Evolutionary conservation across 2,329 filamentous ascomycete genomes (phyloP), one percentile per base, ranked within the genome.

Genomic region (Fusarium sp.): DNA sequence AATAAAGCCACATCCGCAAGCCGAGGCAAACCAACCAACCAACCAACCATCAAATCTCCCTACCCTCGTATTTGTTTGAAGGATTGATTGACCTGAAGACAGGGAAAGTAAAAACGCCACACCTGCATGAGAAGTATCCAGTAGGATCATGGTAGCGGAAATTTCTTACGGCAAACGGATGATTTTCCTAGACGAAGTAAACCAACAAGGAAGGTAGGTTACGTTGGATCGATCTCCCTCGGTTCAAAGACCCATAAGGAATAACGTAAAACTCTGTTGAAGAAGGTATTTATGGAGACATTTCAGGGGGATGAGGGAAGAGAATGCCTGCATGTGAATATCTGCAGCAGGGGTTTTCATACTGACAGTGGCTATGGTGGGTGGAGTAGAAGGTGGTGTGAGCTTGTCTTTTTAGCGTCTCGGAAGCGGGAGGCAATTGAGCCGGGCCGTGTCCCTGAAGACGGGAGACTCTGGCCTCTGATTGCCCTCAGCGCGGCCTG

Each of bases 171-270:
- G 25, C 22, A 47, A 47, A 47, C 45, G 45, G 25, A 53, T 29
- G 49, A 53, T 53, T 20, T 53, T 42, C 34, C 10, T 53, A 41
- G n/a, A n/a, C 49, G 49, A 53, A 42, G 18, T 27, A 44, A 44
- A 24, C 49, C n/a, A 20, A 42, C 24, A 27, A 16, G 49, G 49
- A 53, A 53, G 49, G 49, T 53, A 47, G 3, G 45, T 47, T 47
- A 47, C 25, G 24, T 53, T 42, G 34, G 32, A 53, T 53, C 34
- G 49, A 53, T 53, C 49, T 53, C 34, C 34, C 32, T 53, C 49
- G 49, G 49, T 18, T 41, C 49, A 53, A 29, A 12, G 13, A 42
- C 32, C 32, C 49, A 20, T 53, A 7, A 18, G 4, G 24, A 8
- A 22, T 22, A 53, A 22, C 13, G 20, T 25, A 4, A 51, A 25